These are phyloP conservation scores for Russula vinacea DNA, from an alignment of 768 basidiomycete genomes.

Conservation along the genomic window DNA sequence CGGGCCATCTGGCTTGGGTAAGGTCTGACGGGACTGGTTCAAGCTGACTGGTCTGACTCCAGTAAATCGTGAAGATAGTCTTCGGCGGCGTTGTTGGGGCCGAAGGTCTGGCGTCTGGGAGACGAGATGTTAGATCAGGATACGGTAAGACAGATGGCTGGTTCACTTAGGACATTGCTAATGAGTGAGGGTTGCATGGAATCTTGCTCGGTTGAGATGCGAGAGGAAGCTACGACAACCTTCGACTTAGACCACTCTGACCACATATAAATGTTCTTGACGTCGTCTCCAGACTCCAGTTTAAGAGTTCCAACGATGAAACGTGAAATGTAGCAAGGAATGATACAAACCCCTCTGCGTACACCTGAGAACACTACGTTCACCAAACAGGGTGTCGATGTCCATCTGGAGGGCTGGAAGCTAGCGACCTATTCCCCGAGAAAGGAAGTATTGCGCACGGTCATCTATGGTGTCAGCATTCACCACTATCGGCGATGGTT, in stretches of 20 bases:
- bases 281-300: background rate
- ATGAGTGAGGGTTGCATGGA: background rate
- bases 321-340: background rate
- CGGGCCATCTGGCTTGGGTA: background rate
- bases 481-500: too few relatives aligned
- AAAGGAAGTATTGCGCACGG: too few relatives aligned
- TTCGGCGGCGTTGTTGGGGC: conserved; percentile 9
- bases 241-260: background rate
- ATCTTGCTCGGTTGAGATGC: background rate
- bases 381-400: too few relatives aligned
- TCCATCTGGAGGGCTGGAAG: too few relatives aligned
- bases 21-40: background rate
- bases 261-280: conserved; percentile 15
- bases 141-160: background rate
- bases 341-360: too few relatives aligned
- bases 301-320: background rate
- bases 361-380: too few relatives aligned
- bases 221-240: background rate
- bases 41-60: background rate
- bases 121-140: background rate
- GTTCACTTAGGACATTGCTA: background rate
- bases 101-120: conserved; percentile 9
- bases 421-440: too few relatives aligned
- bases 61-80: conserved; percentile 16
- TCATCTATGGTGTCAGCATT: too few relatives aligned